Conservation (phyloP, 2,329 filamentous ascomycete species). For the Phialophora macrospora region DNA sequence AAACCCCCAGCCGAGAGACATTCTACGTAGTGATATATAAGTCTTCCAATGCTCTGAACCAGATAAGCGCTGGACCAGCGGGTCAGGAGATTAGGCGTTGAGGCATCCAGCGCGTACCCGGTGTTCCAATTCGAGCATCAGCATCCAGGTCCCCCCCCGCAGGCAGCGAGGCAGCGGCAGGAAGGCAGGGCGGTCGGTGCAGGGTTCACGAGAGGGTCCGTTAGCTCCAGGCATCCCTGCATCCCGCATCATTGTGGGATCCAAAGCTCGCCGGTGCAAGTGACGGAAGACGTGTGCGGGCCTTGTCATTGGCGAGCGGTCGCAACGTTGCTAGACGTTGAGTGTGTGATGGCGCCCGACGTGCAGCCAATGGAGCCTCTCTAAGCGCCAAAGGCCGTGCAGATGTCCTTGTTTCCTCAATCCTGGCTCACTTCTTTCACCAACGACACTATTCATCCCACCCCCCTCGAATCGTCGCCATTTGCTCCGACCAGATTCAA, state of each 20-base stretch:
- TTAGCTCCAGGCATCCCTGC: slow-evolving; percentile 7
- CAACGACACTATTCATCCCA: slow-evolving; percentile 27
- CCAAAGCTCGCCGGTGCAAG: slow-evolving; percentile 14
- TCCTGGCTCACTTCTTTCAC: slow-evolving; percentile 10
- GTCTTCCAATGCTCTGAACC: slow-evolving; percentile 18
- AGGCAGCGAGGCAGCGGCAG: no score
- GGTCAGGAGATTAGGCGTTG: slow-evolving; percentile 9
- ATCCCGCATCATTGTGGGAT: slow-evolving; percentile 11
- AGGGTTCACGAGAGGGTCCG: slow-evolving; percentile 9
- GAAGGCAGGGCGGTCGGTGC: background rate
- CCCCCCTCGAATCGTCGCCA: slow-evolving; percentile 25
- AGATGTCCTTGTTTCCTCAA: slow-evolving; percentile 29
- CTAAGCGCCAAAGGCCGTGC: slow-evolving; percentile 33
- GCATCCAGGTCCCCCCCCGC: background rate
- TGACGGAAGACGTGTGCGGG: slow-evolving; percentile 27
- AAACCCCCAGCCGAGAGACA: slow-evolving; percentile 13
- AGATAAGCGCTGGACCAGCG: slow-evolving; percentile 17
- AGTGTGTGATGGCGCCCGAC: slow-evolving; percentile 30
- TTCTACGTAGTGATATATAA: slow-evolving; percentile 20
- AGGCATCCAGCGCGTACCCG: background rate
- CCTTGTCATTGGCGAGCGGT: slow-evolving; percentile 27
- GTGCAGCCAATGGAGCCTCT: slow-evolving; percentile 27
- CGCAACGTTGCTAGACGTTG: background rate
- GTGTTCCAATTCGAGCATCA: background rate
- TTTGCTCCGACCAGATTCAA: slow-evolving; percentile 15